Percentiles rank a stretch among this genome's conserved stretches.
These are phyloP conservation scores for Calonectria multiphialidica DNA, from an alignment of 2,329 filamentous ascomycete species.

Conservation along the genomic window DNA sequence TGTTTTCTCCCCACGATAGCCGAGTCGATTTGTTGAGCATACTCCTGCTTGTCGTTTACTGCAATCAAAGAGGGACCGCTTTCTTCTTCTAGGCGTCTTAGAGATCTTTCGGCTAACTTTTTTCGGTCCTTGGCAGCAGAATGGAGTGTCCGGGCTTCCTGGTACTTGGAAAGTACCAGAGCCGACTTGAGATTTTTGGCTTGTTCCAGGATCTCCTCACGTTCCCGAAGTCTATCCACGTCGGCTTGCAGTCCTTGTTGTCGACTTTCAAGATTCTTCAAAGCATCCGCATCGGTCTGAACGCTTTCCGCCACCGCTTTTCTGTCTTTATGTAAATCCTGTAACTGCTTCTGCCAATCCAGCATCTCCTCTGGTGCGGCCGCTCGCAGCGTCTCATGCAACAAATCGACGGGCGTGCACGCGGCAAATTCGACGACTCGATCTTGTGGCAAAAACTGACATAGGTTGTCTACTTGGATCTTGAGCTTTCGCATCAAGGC, in stretches of 20 bases:
- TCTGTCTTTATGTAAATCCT: slow-evolving; percentile 74
- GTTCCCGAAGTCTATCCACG: slow-evolving; percentile 84
- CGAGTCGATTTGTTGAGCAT: slow-evolving; percentile 68
- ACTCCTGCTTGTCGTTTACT: slow-evolving; percentile 77
- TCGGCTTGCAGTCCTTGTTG: slow-evolving; percentile 83
- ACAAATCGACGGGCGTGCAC: slow-evolving; percentile 82
- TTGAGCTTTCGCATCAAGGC: slow-evolving; percentile 77
- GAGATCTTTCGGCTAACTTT: slow-evolving; percentile 66
- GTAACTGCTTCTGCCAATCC: slow-evolving; percentile 81
- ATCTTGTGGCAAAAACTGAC: slow-evolving; percentile 96
- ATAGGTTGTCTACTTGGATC: slow-evolving; percentile 98
- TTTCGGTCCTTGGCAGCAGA: slow-evolving; percentile 66
- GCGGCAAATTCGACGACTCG: slow-evolving; percentile 94
- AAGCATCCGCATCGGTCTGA: slow-evolving; percentile 69
- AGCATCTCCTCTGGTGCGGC: slow-evolving; percentile 87
- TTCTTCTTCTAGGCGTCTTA: slow-evolving; percentile 69
- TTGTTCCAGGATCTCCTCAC: slow-evolving; percentile 74
- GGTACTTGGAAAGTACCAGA: slow-evolving; percentile 75
- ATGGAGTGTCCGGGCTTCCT: slow-evolving; percentile 62
- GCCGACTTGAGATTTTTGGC: slow-evolving; percentile 75
- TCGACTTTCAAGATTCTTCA: slow-evolving; percentile 77
- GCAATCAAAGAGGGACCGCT: slow-evolving; percentile 76
- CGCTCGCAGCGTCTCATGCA: slow-evolving; percentile 89
- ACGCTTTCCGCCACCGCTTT: slow-evolving; percentile 72
- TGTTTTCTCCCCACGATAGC: slow-evolving; percentile 67